Evolutionary conservation across 2,329 filamentous ascomycete genomes (phyloP), one percentile per base, ranked within the genome.

Genomic region (Fusarium sp.): DNA sequence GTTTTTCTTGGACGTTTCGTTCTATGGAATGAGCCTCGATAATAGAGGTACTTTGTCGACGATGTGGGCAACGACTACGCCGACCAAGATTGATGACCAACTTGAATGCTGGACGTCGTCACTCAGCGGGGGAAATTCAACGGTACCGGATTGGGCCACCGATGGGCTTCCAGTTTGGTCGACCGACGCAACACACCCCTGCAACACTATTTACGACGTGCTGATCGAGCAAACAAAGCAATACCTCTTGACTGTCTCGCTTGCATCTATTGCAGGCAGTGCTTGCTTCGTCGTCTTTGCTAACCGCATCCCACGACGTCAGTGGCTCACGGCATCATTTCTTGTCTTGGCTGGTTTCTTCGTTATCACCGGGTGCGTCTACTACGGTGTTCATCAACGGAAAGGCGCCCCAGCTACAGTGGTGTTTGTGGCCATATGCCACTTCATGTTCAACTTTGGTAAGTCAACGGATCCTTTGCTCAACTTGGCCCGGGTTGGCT

Each of bases 361-460:
- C 46, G 75, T 85, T 40, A 76, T 84, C 43, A 86, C 84, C 1
- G 84, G 84, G 7, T 82, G 81, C 24, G 80, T 85, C 10, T 87
- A 84, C 71, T 86, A 84, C 57, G 80, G 79, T 14, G 84, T 85
- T 2, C 79, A 81, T 44, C 82, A 81, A 31, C 78, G 77, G 11
- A 24, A 73, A 3, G 79, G 77, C 1, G 82, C 83, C 1, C 82
- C 82, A 2, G 81, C 80, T 14, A 87, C 84, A 3, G 81, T 87
- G 2, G 80, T 82, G 3, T 78, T 85, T 47, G 84, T 87, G 22
- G 84, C 85, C 17, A 75, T 87, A 15, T 85, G 84, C 40, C 84
- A 87, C 61, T 85, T 87, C 65, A 77, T 85, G 64, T 87, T 87
- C 69, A 87, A 88, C 67, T 84, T 87, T 75, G 85, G 84, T 84